Evolutionary conservation across 768 basidiomycete genomes (phyloP), one percentile per base, ranked within the genome.

Genomic region (Tulasnella calospora): DNA sequence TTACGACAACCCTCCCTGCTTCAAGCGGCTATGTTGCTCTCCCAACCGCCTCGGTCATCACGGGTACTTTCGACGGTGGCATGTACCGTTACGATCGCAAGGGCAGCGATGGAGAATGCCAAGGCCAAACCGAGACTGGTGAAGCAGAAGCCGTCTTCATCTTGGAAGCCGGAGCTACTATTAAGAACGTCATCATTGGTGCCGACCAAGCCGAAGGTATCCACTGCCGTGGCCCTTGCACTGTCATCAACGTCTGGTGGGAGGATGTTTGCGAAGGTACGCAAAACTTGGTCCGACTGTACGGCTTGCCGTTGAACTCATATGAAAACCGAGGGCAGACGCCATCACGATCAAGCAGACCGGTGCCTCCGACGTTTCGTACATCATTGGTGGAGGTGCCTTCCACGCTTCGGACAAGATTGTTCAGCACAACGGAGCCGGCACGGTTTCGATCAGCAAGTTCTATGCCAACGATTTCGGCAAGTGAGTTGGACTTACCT

Each of bases 351-450:
- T 74, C 40, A 74, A 74, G 73, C 78, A 79, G 47, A 55, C 78
- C 8, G 71, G 71, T 27, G 36, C 71, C 21, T n/a, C 21, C 30
- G 78, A 70, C 27, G 38, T 40, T 12, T 79, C 78, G 8, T 70
- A 73, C 57, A 79, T 79, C 78, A 61, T 74, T 33, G 78, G 78
- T 40, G 78, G 78, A n/a, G 78, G 78, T n/a, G 78, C 78, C 4
- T 70, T 70, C 40, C 27, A 74, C 36, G 78, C 78, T 40, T 30
- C 35, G 17, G 78, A 79, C 78, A 79, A 79, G 78, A 72, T 79
- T 47, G 78, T 79, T 7, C 78, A 79, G 73, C 78, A 79, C 30
- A 79, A 79, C 73, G 71, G 71, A 36, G 71, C 38, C 23, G 71
- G 71, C 23, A 72, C 71, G 23, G 71, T 72, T 27, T 46, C 36